Evolutionary conservation across 2,329 filamentous ascomycete species (phyloP).

Genomic region (Tolypocladium ophioglossoides): DNA sequence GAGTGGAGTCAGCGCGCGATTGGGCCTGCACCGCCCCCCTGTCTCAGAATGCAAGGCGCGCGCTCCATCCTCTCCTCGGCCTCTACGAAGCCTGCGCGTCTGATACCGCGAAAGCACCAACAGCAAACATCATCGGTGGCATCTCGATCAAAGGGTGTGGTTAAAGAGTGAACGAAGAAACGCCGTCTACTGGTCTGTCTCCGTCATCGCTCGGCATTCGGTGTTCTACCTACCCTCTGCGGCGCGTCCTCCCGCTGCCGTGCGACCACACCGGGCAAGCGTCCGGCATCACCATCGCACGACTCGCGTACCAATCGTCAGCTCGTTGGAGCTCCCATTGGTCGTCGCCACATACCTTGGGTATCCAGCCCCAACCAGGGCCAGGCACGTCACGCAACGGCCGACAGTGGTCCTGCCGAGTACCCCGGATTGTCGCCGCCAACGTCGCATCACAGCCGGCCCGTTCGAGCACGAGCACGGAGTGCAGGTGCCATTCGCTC

Average conservation of each 20-base stretch:
- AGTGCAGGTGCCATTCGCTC: not conserved
- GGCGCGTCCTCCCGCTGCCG: not conserved
- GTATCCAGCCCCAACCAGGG: not conserved
- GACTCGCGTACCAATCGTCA: not conserved
- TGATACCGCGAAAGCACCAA: not conserved
- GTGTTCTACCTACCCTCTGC: not conserved
- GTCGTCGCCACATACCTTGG: not conserved
- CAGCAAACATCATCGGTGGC: not conserved
- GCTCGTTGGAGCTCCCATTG: not conserved
- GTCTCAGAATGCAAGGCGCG: not conserved
- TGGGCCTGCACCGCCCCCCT: not conserved
- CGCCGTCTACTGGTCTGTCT: not conserved
- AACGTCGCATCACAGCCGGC: not conserved
- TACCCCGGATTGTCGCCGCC: not conserved
- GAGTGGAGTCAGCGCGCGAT: not conserved
- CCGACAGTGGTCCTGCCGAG: not conserved
- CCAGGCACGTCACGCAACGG: not conserved
- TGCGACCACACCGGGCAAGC: not conserved
- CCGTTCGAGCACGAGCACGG: not conserved
- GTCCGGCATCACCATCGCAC: not conserved
- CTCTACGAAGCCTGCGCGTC: not conserved
- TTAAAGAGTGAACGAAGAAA: not conserved
- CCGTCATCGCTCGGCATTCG: not conserved
- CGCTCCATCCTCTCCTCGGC: not conserved
- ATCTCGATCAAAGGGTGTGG: not conserved